Evolutionary conservation across 1,284 basidiomycete species (phyloP).

Genomic region (Athelia psychrophila): DNA sequence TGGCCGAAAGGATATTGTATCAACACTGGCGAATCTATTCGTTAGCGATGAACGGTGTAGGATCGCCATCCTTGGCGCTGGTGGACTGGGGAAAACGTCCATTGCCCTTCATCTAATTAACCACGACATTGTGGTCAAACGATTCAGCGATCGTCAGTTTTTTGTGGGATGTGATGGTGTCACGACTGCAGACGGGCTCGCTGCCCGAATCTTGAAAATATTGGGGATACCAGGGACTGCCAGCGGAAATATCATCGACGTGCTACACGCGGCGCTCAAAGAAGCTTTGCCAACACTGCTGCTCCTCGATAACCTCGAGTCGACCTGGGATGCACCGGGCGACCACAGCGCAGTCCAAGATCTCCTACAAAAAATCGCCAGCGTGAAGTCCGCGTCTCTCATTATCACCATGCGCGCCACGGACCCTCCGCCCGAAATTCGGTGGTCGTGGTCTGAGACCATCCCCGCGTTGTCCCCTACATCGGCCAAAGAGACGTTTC

Average conservation of each 20-base stretch:
- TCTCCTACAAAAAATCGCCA: not conserved
- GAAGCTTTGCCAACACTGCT: not conserved
- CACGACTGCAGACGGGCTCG: not conserved
- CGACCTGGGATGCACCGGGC: not conserved
- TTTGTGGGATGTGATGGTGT: conserved; percentile 1
- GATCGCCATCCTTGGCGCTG: not conserved
- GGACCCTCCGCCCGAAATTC: not conserved
- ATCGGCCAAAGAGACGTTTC: not conserved
- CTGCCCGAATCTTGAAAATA: not conserved
- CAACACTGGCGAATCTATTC: not conserved
- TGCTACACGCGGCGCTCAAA: not conserved
- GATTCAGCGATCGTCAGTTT: not conserved
- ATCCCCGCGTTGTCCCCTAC: not conserved
- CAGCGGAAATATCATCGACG: not conserved
- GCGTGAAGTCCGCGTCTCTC: not conserved
- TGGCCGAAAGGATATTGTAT: not conserved
- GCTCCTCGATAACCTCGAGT: not conserved
- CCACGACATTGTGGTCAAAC: not conserved
- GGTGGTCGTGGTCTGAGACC: not conserved
- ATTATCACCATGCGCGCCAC: not conserved
- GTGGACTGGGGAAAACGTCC: not conserved
- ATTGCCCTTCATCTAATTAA: not conserved
- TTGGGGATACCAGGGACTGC: not conserved
- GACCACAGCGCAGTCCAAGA: not conserved
- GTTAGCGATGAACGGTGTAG: not conserved